Base-by-base conservation (phyloP, 2,329 filamentous ascomycete species). In the Corniculantispora saksenae region DNA sequence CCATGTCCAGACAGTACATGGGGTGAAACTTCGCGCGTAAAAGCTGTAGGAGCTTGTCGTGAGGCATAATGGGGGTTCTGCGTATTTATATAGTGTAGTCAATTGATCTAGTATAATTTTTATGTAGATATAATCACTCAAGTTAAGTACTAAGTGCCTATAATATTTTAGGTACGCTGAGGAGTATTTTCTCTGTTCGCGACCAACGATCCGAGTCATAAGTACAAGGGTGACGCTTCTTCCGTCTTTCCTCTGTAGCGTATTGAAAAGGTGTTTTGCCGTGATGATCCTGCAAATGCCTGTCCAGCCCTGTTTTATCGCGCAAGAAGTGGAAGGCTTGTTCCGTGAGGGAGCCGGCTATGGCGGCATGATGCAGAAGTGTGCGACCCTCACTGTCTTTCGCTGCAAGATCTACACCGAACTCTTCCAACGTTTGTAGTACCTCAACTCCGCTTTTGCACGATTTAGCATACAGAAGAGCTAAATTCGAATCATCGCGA, bases 1-100 rank as follows among this genome's bases (percentile, higher is more conserved):
- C 50, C 62, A 67, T 56, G 57, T 67, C 12, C 56, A 64, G 29
- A 64, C 19, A 40, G 65, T 66, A 57, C 62, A 29, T 43, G 17
- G 38, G 38, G 6, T 43, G 38, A 43, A 43, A 43, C 12, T 13
- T 43, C 17, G 38, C 17, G 38, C 4, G 38, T 43, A 13, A 43
- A 6, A 43, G 38, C 38, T 13, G 17, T 43, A 43, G 38, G 12
- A 43, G 38, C 4, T 43, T 43, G 38, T 13, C 17, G 38, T 4
- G 38, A 43, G 10, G 6, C 17, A 43, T 43, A 13, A 43, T 43
- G 10, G 17, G 9, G 38, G 38, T 13, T 43, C 17, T 43, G 13
- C 13, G 13, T 38, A 13, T 38, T 38, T 13, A 38, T 38, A 38
- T 38, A 13, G 35, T 38, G 13, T 38, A 38, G 5, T 43, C 5